Evolutionary conservation across 2,329 filamentous ascomycete species (phyloP).

Genomic region (Rutstroemia sp.): DNA sequence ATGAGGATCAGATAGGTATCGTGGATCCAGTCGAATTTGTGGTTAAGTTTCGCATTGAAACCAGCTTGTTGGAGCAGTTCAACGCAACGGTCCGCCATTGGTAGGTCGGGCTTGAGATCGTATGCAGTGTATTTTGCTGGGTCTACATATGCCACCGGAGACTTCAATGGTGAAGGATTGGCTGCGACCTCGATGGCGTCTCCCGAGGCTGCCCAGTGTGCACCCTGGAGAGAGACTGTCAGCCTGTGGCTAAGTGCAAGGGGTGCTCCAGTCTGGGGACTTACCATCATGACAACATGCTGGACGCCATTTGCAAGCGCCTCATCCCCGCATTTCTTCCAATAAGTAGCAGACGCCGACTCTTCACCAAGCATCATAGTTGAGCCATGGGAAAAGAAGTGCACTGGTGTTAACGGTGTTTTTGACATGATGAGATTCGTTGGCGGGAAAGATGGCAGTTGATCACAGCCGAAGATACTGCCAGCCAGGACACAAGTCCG

Average conservation of each 20-base stretch:
- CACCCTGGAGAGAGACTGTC: constrained; percentile 38
- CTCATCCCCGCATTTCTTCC: constrained; percentile 58
- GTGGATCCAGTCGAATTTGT: constrained; percentile 63
- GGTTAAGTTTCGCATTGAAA: constrained; percentile 46
- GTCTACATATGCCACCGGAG: constrained; percentile 59
- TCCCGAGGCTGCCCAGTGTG: constrained; percentile 55
- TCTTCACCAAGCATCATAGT: constrained; percentile 67
- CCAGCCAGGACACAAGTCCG: too few species aligned
- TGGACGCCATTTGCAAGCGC: constrained; percentile 53
- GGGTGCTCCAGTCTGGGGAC: neutral
- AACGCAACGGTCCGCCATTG: constrained; percentile 43
- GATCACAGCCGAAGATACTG: too few species aligned
- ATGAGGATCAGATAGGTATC: constrained; percentile 63
- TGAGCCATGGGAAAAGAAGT: constrained; percentile 57
- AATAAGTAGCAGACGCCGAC: constrained; percentile 53
- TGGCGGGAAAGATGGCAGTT: too few species aligned
- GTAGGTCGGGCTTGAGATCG: constrained; percentile 51
- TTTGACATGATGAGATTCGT: neutral
- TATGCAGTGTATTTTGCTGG: constrained; percentile 58
- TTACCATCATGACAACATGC: constrained; percentile 58
- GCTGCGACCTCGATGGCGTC: constrained; percentile 53
- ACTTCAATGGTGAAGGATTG: constrained; percentile 53
- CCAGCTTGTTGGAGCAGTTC: constrained; percentile 42
- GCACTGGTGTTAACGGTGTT: constrained; percentile 15
- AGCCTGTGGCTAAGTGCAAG: neutral